These are phyloP conservation scores for Saccharomyces mikatae DNA, from an alignment of 805 yeast genomes.

Conservation along the genomic window DNA sequence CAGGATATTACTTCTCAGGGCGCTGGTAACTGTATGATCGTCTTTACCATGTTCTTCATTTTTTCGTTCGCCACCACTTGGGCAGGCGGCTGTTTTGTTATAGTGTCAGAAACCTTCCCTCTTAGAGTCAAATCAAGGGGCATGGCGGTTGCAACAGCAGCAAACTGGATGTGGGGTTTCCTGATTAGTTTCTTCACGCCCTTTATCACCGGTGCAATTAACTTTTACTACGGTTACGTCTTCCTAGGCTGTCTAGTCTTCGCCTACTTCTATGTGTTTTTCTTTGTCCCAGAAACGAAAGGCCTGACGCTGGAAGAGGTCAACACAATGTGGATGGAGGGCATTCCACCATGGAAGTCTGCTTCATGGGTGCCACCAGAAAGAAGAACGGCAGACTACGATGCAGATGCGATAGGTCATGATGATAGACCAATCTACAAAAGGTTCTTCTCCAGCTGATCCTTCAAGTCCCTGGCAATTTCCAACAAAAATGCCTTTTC, in stretches of 20 bases:
- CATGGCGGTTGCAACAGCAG: slow-evolving; percentile 47
- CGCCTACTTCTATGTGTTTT: slow-evolving; percentile 51
- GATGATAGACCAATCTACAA: slow-evolving; percentile 15
- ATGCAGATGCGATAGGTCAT: slow-evolving; percentile 11
- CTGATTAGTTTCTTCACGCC: slow-evolving; percentile 62
- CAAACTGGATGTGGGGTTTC: slow-evolving; percentile 60
- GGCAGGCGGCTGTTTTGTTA: slow-evolving; percentile 63
- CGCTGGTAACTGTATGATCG: slow-evolving; percentile 64
- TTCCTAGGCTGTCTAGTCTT: slow-evolving; percentile 46
- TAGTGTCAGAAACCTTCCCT: slow-evolving; percentile 64
- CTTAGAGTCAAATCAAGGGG: slow-evolving; percentile 56
- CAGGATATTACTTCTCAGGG: slow-evolving; percentile 37
- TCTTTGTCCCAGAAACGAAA: slow-evolving; percentile 64
- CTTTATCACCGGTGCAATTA: slow-evolving; percentile 49
- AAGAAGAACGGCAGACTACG: slow-evolving; percentile 16
- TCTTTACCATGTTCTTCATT: slow-evolving; percentile 58
- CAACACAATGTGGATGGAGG: slow-evolving; percentile 46
- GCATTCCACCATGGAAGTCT: slow-evolving; percentile 37
- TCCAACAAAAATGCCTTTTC: background rate
- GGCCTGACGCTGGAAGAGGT: slow-evolving; percentile 71
- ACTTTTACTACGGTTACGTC: slow-evolving; percentile 58
- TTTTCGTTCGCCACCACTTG: slow-evolving; percentile 66
- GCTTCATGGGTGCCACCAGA: slow-evolving; percentile 41
- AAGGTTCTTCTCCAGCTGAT: slow-evolving; percentile 2
- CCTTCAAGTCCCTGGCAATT: background rate